Conservation (phyloP, 2,329 filamentous ascomycete genomes). For the Beauveria sp. region DNA sequence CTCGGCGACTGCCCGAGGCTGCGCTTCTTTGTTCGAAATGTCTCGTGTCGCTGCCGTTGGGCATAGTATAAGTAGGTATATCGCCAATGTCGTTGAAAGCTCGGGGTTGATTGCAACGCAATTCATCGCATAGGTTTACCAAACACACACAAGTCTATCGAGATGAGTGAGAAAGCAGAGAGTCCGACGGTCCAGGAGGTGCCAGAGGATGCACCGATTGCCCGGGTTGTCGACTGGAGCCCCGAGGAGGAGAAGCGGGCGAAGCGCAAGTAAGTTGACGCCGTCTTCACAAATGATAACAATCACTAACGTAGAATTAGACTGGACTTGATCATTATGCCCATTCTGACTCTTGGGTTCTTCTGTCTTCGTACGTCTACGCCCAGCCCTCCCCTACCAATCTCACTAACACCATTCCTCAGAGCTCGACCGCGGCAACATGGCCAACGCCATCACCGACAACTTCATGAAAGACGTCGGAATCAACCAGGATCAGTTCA, state of each 20-base stretch:
- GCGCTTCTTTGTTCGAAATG: too few relatives aligned
- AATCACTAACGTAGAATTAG: slow-evolving; percentile 14
- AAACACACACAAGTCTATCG: neutral
- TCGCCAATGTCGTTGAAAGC: neutral
- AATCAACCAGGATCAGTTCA: slow-evolving; percentile 43
- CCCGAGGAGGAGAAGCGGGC: slow-evolving; percentile 21
- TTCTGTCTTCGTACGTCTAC: slow-evolving; percentile 33
- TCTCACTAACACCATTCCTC: neutral
- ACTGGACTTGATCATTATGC: slow-evolving; percentile 34
- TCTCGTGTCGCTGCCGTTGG: too few relatives aligned
- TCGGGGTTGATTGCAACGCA: too few relatives aligned
- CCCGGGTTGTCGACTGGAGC: slow-evolving; percentile 19
- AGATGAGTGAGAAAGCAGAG: neutral
- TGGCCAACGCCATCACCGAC: slow-evolving; percentile 40
- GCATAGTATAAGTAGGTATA: neutral
- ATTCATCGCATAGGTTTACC: neutral
- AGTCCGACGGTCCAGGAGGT: slow-evolving; percentile 2
- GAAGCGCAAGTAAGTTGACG: slow-evolving; percentile 21
- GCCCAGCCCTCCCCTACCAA: neutral
- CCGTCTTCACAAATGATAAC: neutral
- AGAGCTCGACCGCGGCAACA: slow-evolving; percentile 25
- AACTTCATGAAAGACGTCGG: slow-evolving; percentile 42
- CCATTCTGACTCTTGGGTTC: slow-evolving; percentile 33
- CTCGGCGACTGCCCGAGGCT: too few relatives aligned
- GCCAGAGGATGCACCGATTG: slow-evolving; percentile 10